phyloP scores from a whole-genome alignment of 768 basidiomycete species.

The Mycena capillaripes region DNA sequence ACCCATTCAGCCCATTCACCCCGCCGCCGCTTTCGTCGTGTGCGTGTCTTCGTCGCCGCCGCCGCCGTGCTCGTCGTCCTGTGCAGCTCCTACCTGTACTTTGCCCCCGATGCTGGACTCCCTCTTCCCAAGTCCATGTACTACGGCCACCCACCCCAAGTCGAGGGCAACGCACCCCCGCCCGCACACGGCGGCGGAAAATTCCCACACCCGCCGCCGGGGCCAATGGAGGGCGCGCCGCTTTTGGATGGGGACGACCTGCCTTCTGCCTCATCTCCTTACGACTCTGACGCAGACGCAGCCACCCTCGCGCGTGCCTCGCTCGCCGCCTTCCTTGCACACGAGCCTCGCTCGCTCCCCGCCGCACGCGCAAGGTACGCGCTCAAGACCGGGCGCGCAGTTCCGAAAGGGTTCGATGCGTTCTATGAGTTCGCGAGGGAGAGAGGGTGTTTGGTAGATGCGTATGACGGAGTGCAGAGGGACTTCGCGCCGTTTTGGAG shows the following conservation, averaged over 20 bases:
- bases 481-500: constrained; percentile 36
- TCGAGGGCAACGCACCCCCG: background rate
- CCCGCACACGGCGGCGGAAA: background rate
- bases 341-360: background rate
- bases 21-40: background rate
- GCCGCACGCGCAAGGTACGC: constrained; percentile 27
- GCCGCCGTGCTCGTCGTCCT: background rate
- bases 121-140: background rate
- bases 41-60: background rate
- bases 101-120: background rate
- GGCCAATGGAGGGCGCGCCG: too few species aligned
- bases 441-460: constrained; percentile 22
- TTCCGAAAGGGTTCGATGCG: constrained; percentile 27
- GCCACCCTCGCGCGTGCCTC: background rate
- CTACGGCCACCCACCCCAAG: background rate
- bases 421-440: constrained; percentile 26
- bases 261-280: too few species aligned
- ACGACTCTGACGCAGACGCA: too few species aligned
- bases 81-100: background rate
- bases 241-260: too few species aligned
- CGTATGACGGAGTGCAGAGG: constrained; percentile 11
- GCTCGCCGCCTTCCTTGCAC: constrained; percentile 4
- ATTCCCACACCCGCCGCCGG: too few species aligned
- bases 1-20: background rate
- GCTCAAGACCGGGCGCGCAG: constrained; percentile 13